These are phyloP conservation scores for Sutorius australiensis DNA, from an alignment of 768 basidiomycete genomes.

Conservation along the genomic window DNA sequence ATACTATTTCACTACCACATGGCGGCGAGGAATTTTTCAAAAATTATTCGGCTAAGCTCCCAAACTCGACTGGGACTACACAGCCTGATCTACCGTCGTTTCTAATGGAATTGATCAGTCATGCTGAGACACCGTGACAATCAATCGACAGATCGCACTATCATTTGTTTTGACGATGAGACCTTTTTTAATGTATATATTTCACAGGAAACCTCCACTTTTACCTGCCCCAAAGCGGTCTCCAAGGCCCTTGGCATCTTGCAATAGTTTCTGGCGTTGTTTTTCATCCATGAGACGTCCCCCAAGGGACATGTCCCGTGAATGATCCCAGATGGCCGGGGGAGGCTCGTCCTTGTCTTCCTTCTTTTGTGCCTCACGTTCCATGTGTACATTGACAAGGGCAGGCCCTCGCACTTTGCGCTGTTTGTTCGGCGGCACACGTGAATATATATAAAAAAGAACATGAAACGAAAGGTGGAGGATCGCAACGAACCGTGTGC, in stretches of 20 bases:
- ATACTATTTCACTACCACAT: not conserved
- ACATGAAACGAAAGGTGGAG: not conserved
- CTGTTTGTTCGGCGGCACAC: conserved; percentile 19
- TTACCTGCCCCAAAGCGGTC: conserved; percentile 79
- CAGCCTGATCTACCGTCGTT: not conserved
- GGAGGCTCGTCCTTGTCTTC: conserved; percentile 49
- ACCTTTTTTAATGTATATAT: not conserved
- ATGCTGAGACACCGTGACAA: conserved; percentile 7
- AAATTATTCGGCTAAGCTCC: not conserved
- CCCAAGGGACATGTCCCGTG: conserved; percentile 82
- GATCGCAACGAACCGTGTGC: conserved; percentile 56
- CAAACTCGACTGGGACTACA: not conserved
- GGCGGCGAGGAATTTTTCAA: not conserved
- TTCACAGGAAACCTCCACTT: conserved; percentile 59
- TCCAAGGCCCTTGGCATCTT: conserved; percentile 75
- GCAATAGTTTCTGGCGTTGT: conserved; percentile 71
- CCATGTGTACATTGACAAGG: conserved; percentile 52
- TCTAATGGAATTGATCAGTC: not conserved
- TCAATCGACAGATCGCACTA: conserved; percentile 3
- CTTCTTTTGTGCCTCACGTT: conserved; percentile 35
- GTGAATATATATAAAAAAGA: not conserved
- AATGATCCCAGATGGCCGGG: conserved; percentile 85
- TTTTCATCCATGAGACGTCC: conserved; percentile 89
- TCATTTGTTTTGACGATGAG: not conserved
- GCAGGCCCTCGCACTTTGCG: conserved; percentile 50